phyloP scores from a whole-genome alignment of 768 basidiomycete species.

The Leccinum imitatum region DNA sequence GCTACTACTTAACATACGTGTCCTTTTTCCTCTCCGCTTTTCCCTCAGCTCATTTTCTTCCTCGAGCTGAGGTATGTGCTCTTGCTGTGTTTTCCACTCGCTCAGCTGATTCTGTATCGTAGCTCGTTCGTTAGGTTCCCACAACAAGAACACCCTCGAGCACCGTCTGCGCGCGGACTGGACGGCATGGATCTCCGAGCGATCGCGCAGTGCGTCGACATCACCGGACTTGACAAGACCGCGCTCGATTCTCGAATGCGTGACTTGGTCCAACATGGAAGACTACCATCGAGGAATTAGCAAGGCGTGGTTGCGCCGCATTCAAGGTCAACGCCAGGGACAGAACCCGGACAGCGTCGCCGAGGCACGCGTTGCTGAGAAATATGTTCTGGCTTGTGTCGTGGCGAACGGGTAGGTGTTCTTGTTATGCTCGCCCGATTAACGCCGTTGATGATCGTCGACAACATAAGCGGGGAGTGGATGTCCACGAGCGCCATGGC shows the following conservation, averaged over 20 bases:
- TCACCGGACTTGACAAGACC: background rate
- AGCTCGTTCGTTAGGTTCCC: too few species aligned
- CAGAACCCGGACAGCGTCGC: constrained; percentile 41
- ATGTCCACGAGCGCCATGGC: constrained; percentile 71
- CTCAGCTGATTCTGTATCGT: too few species aligned
- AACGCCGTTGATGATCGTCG: background rate
- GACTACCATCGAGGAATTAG: constrained; percentile 72
- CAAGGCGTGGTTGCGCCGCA: constrained; percentile 56
- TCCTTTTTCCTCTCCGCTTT: too few species aligned
- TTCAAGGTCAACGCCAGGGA: constrained; percentile 25
- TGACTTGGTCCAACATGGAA: constrained; percentile 69
- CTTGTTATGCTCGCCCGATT: background rate
- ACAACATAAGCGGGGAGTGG: constrained; percentile 68
- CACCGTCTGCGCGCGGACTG: constrained; percentile 57
- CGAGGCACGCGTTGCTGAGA: constrained; percentile 53
- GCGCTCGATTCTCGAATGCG: constrained; percentile 28
- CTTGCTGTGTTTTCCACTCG: too few species aligned
- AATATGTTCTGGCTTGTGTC: constrained; percentile 68
- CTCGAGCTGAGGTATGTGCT: too few species aligned
- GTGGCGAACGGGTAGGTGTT: constrained; percentile 62
- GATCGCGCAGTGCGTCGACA: background rate
- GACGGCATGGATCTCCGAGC: constrained; percentile 52
- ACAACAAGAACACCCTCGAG: background rate
- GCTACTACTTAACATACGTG: too few species aligned
- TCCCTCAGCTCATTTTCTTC: too few species aligned